Base-by-base conservation (phyloP, 805 yeast genomes). In the Ascoidea tarda region DNA sequence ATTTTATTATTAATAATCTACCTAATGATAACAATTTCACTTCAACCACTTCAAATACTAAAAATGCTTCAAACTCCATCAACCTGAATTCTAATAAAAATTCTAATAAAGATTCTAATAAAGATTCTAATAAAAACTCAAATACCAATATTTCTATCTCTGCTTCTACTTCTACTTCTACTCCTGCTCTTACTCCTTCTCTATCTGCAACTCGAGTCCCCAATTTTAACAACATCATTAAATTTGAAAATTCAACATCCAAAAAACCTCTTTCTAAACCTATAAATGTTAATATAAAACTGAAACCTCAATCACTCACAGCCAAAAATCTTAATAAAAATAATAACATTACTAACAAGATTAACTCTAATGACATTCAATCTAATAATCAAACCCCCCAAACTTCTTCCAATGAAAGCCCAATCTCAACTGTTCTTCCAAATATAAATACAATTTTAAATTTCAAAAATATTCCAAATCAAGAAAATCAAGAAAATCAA, bases 1-100 rank as follows among this genome's bases (percentile, higher is more conserved):
- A 50, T 32, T 32, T 57, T 5, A 53, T 55, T 6, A 32, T 50
- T 6, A 16, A 46, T 46, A n/a, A n/a, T n/a, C 8, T n/a, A n/a
- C 14, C 14, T 4, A 38, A 38, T 38, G 14, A 38, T 38, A 21
- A 21, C 28, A 21, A 21, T 21, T 21, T 3, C 3, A 21, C 28
- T 21, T 21, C 28, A 21, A 21, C 28, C 28, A 21, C 28, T 21
- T 21, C 28, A 21, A 21, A 21, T 21, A 21, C 28, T 21, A 2
- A 21, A 21, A 21, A 21, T 21, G 3, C 28, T 21, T 21, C 28
- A 21, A 21, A 21, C 28, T 2, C 28, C 3, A 21, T 21, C 2
- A 21, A 21, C 28, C 14, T 14, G 14, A 38, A 38, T 14, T n/a
- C 10, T 46, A 16, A n/a, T 16, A 46, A 46, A 14, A 46, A 16